Percentiles rank a stretch among this genome's conserved stretches.
Evolutionary conservation across 495 filamentous ascomycete genomes (phyloP).

Genomic region (Aspergillus wentii): DNA sequence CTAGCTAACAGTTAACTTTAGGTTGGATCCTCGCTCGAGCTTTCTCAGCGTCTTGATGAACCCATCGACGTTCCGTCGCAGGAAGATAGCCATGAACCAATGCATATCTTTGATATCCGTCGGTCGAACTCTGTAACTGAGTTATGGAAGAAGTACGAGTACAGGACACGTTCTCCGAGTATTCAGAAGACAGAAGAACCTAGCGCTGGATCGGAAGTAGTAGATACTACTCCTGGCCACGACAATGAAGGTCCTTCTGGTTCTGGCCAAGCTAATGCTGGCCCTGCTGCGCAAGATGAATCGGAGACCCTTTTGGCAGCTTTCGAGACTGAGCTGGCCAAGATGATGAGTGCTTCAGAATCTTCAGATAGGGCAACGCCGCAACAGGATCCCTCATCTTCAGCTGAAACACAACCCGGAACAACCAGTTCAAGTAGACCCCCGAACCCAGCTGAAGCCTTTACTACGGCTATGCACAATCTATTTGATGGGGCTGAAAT

Average conservation of each 20-base stretch:
- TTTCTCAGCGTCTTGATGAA: conserved; percentile 47
- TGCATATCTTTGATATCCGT: conserved; percentile 46
- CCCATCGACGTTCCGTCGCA: conserved; percentile 14
- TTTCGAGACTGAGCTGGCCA: conserved; percentile 50
- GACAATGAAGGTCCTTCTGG: too few relatives aligned
- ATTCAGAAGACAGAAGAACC: conserved; percentile 3
- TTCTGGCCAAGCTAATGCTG: too few relatives aligned
- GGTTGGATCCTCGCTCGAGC: conserved; percentile 49
- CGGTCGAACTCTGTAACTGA: conserved; percentile 39
- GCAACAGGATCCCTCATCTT: conserved; percentile 9
- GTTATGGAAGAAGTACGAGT: conserved; percentile 36
- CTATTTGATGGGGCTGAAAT: conserved; percentile 30
- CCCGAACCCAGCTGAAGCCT: conserved; percentile 21
- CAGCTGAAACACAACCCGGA: conserved; percentile 9
- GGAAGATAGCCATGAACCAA: conserved; percentile 15
- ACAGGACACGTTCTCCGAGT: not conserved
- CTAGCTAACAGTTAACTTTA: conserved; percentile 14
- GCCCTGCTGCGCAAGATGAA: conserved; percentile 6
- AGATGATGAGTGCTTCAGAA: conserved; percentile 26
- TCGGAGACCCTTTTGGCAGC: conserved; percentile 39
- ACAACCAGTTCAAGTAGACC: conserved; percentile 11
- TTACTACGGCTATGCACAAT: conserved; percentile 29
- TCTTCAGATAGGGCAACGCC: conserved; percentile 9
- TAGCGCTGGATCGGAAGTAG: not conserved
- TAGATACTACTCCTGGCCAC: conserved; percentile 1